Conservation (phyloP, 164 flowering plant genomes). For the Tinospora cordifolia region DNA sequence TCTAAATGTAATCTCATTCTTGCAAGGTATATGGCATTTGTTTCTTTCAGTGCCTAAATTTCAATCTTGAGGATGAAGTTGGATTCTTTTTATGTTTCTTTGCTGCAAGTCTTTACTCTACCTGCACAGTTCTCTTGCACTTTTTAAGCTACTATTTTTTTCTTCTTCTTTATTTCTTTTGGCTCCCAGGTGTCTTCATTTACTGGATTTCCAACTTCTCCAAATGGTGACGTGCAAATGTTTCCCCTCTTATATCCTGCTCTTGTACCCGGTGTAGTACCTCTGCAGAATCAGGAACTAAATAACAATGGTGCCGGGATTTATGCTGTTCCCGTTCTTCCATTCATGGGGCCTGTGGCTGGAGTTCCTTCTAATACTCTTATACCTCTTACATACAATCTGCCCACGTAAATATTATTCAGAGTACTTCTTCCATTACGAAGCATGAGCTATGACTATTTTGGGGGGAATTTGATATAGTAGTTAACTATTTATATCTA, state of each 20-base stretch:
- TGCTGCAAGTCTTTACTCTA: too few relatives aligned
- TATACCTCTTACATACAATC: slow-evolving; percentile 69
- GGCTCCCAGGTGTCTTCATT: slow-evolving; percentile 27
- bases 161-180: too few relatives aligned
- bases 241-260: slow-evolving; percentile 60
- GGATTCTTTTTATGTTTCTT: too few relatives aligned
- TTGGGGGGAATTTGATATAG: too few relatives aligned
- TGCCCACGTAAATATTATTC: slow-evolving; percentile 65
- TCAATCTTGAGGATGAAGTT: too few relatives aligned
- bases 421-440: background rate
- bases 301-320: slow-evolving; percentile 70
- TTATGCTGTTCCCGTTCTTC: slow-evolving; percentile 77
- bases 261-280: slow-evolving; percentile 41
- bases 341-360: slow-evolving; percentile 42
- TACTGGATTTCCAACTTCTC: slow-evolving; percentile 18
- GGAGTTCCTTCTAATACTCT: slow-evolving; percentile 62
- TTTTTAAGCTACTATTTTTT: background rate
- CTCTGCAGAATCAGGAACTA: slow-evolving; percentile 51
- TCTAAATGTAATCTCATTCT: too few relatives aligned
- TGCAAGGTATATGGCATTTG: too few relatives aligned
- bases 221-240: slow-evolving; percentile 45
- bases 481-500: too few relatives aligned
- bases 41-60: too few relatives aligned
- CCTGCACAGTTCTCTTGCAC: too few relatives aligned
- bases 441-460: too few relatives aligned